Percentiles rank a stretch among this genome's conserved stretches.
phyloP scores from a whole-genome alignment of 2,329 filamentous ascomycete genomes.

The Fusarium avenaceum region DNA sequence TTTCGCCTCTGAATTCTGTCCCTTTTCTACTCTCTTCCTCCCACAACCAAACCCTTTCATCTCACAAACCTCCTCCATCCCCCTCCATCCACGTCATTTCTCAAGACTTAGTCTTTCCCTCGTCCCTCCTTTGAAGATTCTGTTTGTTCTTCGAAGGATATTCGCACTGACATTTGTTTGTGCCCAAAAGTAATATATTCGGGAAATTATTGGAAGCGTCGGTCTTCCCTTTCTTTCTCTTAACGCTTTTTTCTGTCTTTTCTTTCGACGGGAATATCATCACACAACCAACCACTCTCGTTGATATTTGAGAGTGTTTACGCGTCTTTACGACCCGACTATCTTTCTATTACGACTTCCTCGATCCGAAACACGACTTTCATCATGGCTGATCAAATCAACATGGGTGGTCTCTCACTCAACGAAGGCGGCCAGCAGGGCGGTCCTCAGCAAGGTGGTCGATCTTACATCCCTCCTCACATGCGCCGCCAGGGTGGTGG shows the following conservation, averaged over 20 bases:
- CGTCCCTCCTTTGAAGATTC: conserved; percentile 64
- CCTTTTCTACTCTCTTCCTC: conserved; percentile 53
- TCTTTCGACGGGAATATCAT: conserved; percentile 50
- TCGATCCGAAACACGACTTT: conserved; percentile 46
- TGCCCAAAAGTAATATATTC: conserved; percentile 52
- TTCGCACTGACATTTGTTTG: conserved; percentile 51
- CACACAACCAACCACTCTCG: conserved; percentile 42
- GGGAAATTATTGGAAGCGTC: conserved; percentile 52
- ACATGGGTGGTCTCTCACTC: conserved; percentile 82
- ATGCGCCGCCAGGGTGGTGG: conserved; percentile 67
- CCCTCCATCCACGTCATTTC: conserved; percentile 50
- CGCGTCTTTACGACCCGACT: conserved; percentile 42
- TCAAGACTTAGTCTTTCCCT: conserved; percentile 57
- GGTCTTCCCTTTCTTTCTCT: conserved; percentile 54
- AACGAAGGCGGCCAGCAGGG: conserved; percentile 56
- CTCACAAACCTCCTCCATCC: conserved; percentile 51
- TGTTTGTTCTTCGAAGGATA: conserved; percentile 59
- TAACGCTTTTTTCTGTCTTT: conserved; percentile 49
- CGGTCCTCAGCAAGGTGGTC: conserved; percentile 54
- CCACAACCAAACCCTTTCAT: conserved; percentile 52
- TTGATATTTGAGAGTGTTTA: conserved; percentile 49
- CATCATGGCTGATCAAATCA: conserved; percentile 86
- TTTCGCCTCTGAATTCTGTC: conserved; percentile 52
- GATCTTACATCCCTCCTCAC: conserved; percentile 89
- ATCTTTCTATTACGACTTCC: conserved; percentile 35